phyloP scores from a whole-genome alignment of 345 rosid species.

The Gynandropsis gynandra region DNA sequence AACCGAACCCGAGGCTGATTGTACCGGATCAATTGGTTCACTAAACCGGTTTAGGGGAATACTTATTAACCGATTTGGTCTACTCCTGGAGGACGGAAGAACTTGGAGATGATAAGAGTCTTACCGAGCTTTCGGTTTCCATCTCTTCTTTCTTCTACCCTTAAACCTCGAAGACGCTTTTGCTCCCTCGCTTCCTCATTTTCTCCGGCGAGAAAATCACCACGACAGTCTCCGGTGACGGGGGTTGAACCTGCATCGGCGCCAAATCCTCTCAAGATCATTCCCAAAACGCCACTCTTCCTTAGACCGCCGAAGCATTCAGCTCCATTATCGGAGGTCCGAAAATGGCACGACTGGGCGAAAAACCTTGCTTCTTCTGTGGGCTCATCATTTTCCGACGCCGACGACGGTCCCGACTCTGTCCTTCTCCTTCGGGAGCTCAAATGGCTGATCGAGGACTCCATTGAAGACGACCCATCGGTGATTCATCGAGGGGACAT shows the following conservation, averaged over 20 bases:
- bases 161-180: conserved; percentile 9
- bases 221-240: background rate
- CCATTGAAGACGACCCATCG: conserved; percentile 35
- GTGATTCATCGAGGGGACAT: conserved; percentile 17
- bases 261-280: conserved; percentile 6
- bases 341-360: conserved; percentile 80
- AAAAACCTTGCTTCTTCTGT: conserved; percentile 48
- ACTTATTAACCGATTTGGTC: conserved; percentile 25
- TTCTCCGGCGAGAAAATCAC: conserved; percentile 26
- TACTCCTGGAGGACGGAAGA: conserved; percentile 5
- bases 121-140: conserved; percentile 20
- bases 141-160: conserved; percentile 21
- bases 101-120: conserved; percentile 30
- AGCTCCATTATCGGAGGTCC: conserved; percentile 41
- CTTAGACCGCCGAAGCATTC: conserved; percentile 40
- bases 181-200: conserved; percentile 16
- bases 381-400: conserved; percentile 38
- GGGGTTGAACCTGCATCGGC: conserved; percentile 1
- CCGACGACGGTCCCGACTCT: conserved; percentile 61
- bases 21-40: too few relatives aligned
- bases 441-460: conserved; percentile 74
- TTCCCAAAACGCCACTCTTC: conserved; percentile 47
- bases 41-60: conserved; percentile 14
- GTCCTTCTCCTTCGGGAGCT: conserved; percentile 58
- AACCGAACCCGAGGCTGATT: too few relatives aligned